Evolutionary conservation across 1,284 basidiomycete species (phyloP).

Genomic region (Ustilago xerochloae): DNA sequence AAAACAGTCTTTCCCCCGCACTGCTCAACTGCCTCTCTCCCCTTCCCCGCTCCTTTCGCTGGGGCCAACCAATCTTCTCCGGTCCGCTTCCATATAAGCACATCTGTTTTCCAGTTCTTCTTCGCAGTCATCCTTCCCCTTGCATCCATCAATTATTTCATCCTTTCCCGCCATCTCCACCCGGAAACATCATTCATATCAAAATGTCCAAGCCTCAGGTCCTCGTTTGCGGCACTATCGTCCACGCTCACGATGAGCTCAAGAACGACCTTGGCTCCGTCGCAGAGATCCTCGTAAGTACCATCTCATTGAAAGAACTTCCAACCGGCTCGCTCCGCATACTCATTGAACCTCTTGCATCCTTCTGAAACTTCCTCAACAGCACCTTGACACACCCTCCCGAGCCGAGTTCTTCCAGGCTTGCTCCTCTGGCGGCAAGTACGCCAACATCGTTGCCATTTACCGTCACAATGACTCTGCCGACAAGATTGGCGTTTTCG

Average conservation of each 20-base stretch:
- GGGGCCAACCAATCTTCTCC: conserved; percentile 5
- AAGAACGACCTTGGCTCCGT: conserved; percentile 47
- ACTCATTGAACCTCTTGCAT: background rate
- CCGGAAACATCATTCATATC: background rate
- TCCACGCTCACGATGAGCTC: conserved; percentile 54
- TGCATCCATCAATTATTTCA: too few relatives aligned
- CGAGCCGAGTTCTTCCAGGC: conserved; percentile 50
- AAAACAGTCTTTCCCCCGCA: conserved; percentile 10
- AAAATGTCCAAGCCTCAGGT: conserved; percentile 56
- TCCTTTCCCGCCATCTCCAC: too few relatives aligned
- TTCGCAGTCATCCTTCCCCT: background rate
- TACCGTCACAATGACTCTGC: conserved; percentile 77
- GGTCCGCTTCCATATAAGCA: background rate
- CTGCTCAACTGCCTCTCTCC: conserved; percentile 1
- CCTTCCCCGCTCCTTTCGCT: background rate
- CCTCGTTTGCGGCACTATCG: conserved; percentile 54
- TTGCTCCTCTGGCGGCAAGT: conserved; percentile 68
- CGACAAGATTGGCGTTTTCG: conserved; percentile 57
- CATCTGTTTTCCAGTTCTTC: background rate
- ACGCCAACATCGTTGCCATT: conserved; percentile 79
- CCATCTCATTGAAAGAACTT: conserved; percentile 69
- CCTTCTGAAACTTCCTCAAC: background rate
- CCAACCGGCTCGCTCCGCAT: background rate
- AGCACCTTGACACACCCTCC: conserved; percentile 41
- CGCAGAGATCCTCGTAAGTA: conserved; percentile 51